phyloP scores from a whole-genome alignment of 768 basidiomycete genomes.

The Leucosporidium creatinivorum region DNA sequence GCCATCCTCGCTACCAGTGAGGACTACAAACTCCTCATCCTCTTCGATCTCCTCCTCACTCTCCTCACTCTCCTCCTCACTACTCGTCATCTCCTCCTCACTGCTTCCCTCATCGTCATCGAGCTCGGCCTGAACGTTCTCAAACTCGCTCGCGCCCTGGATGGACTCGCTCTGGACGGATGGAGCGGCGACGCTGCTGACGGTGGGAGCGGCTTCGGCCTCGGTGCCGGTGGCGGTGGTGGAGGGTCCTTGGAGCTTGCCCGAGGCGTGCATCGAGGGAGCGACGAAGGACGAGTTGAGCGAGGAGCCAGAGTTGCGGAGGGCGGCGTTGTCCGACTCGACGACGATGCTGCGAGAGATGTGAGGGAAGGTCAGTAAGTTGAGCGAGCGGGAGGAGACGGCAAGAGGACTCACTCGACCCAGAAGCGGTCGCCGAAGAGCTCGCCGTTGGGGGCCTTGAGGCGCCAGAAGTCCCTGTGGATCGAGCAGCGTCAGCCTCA shows the following conservation, averaged over 20 bases:
- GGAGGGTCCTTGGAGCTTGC: slow-evolving; percentile 1
- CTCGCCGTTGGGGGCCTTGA: slow-evolving; percentile 9
- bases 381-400: neutral
- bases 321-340: slow-evolving; percentile 13
- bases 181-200: neutral
- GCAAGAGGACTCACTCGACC: slow-evolving; percentile 14
- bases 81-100: neutral
- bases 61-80: slow-evolving; percentile 9
- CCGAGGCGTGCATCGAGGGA: slow-evolving; percentile 10
- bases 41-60: slow-evolving; percentile 18
- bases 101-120: slow-evolving; percentile 2
- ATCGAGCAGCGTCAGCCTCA: too few relatives aligned
- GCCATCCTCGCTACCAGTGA: slow-evolving; percentile 1
- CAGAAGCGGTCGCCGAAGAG: slow-evolving; percentile 27
- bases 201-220: neutral
- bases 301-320: slow-evolving; percentile 2
- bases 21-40: slow-evolving; percentile 27
- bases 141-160: slow-evolving; percentile 13
- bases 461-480: slow-evolving; percentile 16
- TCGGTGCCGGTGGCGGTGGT: neutral
- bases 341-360: slow-evolving; percentile 14
- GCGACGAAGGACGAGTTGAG: slow-evolving; percentile 23
- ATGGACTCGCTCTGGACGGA: neutral
- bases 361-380: neutral
- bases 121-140: slow-evolving; percentile 6